Base-by-base conservation (phyloP, 1,139 yeast genomes). In the Barnettozyma hawaiiensis region DNA sequence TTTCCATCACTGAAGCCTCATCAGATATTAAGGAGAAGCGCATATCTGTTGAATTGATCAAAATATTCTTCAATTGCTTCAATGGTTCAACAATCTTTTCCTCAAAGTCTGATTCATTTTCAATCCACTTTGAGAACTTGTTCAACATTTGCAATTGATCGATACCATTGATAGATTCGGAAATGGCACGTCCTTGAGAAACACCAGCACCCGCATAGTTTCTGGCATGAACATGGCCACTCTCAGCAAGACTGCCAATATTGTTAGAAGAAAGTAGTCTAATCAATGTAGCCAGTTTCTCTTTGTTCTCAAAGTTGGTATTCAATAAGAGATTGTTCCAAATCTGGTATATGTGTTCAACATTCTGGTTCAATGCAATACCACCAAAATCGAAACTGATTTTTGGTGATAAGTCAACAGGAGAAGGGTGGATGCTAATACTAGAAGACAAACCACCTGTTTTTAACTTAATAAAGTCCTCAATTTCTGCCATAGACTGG, bases 171-270 rank as follows among this genome's bases (percentile, higher is more conserved):
- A 87, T 64, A 11, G 68, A 54, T 54, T 92, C 95, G 42, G 72
- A 69, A 18, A 89, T 69, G 10, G 79, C 70, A 44, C 77, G 78
- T 15, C 79, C 70, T 1, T 76, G 67, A 1, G 87, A 76, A 11
- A 87, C 65, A 31, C 78, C 73, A 0, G 96, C 75, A 32, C 76
- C 70, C 4, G 95, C 81, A 52, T 69, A 77, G 5, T 80, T 71
- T 51, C 80, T 74, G 2, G 97, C 96, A 63, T 74, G 90, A 2
- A 83, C 70, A 59, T 92, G 97, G 1, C 99, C 99, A 40, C 84
- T 70, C 48, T 90, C 95, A 7, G 96, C 92, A 41, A 89, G 75
- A 10, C 74, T 70, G 54, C 89, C 81, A 52, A 89, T 69, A 55
- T 85, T 87, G 54, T 87, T 90, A 35, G 90, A 84, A 0, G 86